Conservation (phyloP, 106 monocot species). For the Vanilla planifolia region DNA sequence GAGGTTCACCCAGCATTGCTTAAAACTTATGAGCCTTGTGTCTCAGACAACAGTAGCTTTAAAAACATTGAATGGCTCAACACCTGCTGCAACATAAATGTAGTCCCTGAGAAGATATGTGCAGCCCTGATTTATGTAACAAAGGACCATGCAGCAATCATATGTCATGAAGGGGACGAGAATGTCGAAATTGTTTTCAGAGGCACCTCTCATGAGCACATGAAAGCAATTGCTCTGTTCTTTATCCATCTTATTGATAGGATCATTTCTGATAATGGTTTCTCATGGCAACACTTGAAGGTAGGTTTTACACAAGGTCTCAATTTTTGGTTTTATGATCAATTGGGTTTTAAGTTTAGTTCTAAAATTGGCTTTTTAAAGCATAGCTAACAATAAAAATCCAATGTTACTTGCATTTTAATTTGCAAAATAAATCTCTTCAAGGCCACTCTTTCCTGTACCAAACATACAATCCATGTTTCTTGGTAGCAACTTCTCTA, state of each 20-base stretch:
- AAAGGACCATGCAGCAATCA: conserved; percentile 27
- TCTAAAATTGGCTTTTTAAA: too few species aligned
- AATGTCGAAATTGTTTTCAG: neutral
- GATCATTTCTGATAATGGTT: conserved; percentile 47
- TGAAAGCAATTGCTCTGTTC: conserved; percentile 41
- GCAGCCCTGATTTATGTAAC: conserved; percentile 51
- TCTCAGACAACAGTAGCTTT: conserved; percentile 18
- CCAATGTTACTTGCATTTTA: too few species aligned
- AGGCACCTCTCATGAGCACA: conserved; percentile 12
- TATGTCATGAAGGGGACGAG: conserved; percentile 30
- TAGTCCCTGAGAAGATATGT: conserved; percentile 52
- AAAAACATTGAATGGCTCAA: conserved; percentile 23
- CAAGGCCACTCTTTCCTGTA: too few species aligned
- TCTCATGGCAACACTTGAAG: conserved; percentile 60
- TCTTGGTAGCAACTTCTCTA: too few species aligned
- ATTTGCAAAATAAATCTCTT: too few species aligned
- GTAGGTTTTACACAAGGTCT: too few species aligned
- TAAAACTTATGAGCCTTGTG: neutral
- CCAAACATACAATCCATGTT: too few species aligned
- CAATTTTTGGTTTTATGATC: too few species aligned
- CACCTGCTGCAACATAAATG: conserved; percentile 44
- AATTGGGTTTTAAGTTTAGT: too few species aligned
- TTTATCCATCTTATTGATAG: conserved; percentile 44
- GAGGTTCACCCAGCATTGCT: conserved; percentile 1
- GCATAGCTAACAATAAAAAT: too few species aligned